Evolutionary conservation across 805 yeast species (phyloP).

Genomic region (Candida patagonica): DNA sequence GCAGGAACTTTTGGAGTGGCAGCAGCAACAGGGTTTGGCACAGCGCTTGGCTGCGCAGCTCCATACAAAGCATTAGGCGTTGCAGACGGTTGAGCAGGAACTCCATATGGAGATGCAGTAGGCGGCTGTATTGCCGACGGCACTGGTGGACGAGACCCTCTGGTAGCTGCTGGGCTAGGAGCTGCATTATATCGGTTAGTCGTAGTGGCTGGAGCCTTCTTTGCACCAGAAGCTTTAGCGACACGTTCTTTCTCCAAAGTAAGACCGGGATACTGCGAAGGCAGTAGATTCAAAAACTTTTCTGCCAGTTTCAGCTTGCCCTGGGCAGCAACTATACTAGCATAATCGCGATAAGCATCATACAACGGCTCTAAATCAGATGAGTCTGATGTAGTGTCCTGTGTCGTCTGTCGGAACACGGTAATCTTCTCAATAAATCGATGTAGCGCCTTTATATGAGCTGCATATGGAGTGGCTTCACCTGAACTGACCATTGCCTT

Average conservation of each 20-base stretch:
- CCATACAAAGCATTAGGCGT: slow-evolving; percentile 15
- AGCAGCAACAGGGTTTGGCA: slow-evolving; percentile 6
- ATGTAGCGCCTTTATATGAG: slow-evolving; percentile 72
- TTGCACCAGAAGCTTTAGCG: slow-evolving; percentile 47
- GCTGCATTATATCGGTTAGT: slow-evolving; percentile 8
- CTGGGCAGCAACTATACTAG: slow-evolving; percentile 65
- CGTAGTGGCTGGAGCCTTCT: slow-evolving; percentile 13
- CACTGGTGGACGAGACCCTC: not conserved
- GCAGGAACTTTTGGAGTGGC: slow-evolving; percentile 5
- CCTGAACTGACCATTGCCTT: slow-evolving; percentile 28
- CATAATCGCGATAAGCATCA: slow-evolving; percentile 68
- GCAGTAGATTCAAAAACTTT: slow-evolving; percentile 58
- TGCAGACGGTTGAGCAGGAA: slow-evolving; percentile 4
- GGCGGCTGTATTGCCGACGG: not conserved
- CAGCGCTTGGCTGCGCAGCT: slow-evolving; percentile 11
- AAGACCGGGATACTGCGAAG: slow-evolving; percentile 63
- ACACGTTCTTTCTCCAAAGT: slow-evolving; percentile 70
- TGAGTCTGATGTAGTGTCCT: slow-evolving; percentile 19
- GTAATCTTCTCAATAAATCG: slow-evolving; percentile 78
- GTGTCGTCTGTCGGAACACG: slow-evolving; percentile 49
- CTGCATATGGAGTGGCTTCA: slow-evolving; percentile 57
- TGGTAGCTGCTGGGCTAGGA: not conserved
- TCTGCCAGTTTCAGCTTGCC: slow-evolving; percentile 81
- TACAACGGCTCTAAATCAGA: slow-evolving; percentile 42
- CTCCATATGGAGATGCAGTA: slow-evolving; percentile 3